Conservation (phyloP, 140 eudicot species). For the Stevia rebaudiana region DNA sequence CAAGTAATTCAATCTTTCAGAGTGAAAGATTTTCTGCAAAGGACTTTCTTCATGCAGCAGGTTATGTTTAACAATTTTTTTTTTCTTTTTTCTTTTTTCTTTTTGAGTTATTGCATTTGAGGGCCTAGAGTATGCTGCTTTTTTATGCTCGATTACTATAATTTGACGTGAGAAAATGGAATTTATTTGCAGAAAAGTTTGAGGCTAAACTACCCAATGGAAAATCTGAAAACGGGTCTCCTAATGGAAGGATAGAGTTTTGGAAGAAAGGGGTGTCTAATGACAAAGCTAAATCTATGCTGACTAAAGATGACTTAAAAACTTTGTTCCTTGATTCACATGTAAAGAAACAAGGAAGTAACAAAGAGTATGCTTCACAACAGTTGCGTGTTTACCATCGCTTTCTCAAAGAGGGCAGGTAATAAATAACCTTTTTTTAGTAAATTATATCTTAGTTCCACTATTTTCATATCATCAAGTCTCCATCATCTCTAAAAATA, state of each 20-base stretch:
- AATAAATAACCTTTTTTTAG: constrained; percentile 23
- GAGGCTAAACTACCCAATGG: constrained; percentile 40
- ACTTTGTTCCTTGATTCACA: constrained; percentile 23
- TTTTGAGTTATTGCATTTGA: not conserved
- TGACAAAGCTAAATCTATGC: constrained; percentile 31
- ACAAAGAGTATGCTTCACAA: constrained; percentile 34
- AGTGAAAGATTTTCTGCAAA: constrained; percentile 33
- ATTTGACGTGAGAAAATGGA: constrained; percentile 12
- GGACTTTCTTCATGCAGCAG: constrained; percentile 51
- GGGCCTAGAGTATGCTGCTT: not conserved
- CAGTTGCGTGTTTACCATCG: constrained; percentile 62
- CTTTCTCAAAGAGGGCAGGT: constrained; percentile 76
- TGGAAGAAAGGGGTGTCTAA: constrained; percentile 31
- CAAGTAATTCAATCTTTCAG: constrained; percentile 26
- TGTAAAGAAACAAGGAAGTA: constrained; percentile 22
- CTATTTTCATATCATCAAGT: not conserved
- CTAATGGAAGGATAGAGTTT: constrained; percentile 33
- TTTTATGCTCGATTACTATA: not conserved
- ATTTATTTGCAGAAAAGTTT: constrained; percentile 33
- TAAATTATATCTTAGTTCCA: not conserved
- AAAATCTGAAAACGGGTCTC: constrained; percentile 28
- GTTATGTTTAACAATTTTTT: constrained; percentile 28
- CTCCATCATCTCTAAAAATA: not conserved
- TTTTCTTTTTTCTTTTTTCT: constrained; percentile 19
- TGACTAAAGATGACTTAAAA: constrained; percentile 31